phyloP scores from a whole-genome alignment of 176 grass and related monocot genomes.

The Triticum timopheevii region DNA sequence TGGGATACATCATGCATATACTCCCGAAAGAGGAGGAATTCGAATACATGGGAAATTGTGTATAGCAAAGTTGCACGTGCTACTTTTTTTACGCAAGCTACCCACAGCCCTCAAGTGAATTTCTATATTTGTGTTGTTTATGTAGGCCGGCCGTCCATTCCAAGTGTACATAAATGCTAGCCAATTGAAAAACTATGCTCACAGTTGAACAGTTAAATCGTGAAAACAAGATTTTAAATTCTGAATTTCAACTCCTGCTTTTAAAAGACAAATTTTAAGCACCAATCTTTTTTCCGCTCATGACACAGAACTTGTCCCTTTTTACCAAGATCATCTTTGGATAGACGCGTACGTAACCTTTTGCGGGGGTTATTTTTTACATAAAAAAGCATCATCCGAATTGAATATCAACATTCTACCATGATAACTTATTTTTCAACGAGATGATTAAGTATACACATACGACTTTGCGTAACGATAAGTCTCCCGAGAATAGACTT shows the following conservation, averaged over 20 bases:
- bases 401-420: background rate
- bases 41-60: background rate
- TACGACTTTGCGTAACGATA: background rate
- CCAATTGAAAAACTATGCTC: background rate
- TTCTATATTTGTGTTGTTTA: background rate
- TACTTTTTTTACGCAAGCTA: background rate
- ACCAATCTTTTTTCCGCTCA: background rate
- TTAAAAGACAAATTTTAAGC: background rate
- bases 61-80: background rate
- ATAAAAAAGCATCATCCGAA: background rate
- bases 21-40: fast-evolving
- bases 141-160: fast-evolving
- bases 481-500: background rate
- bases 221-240: background rate
- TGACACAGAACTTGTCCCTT: too few species aligned
- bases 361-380: background rate
- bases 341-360: background rate
- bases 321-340: too few species aligned
- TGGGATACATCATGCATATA: background rate
- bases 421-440: background rate
- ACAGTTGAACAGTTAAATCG: background rate
- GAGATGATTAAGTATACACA: background rate
- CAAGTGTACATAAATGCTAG: background rate
- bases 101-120: background rate
- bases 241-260: background rate